Base-by-base conservation (phyloP, 1,284 basidiomycete species). In the Cutaneotrichosporon sp. region DNA sequence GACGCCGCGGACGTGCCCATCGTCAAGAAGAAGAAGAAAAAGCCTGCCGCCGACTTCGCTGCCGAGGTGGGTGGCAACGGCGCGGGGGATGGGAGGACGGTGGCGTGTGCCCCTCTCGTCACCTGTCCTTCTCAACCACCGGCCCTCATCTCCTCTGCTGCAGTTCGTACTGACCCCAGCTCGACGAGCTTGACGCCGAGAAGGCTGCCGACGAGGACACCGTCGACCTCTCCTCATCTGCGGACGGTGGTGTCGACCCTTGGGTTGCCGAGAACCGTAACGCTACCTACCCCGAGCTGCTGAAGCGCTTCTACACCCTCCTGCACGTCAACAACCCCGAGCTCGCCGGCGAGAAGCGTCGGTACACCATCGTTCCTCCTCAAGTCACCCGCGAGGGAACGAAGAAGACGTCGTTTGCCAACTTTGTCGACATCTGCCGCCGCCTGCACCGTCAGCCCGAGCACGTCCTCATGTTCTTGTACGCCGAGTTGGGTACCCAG, bases 371-470 rank as follows among this genome's bases (percentile, higher is more conserved):
- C 71, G 92, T 94, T 1, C 97, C 95, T n/a, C 95, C 95, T 20
- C 89, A 90, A 64, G 90, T 99, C 56, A 88, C 91, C 72, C 86
- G 93, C 74, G 95, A 99, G 84, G 86, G 86, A 25, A 95, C 95
- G 82, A 98, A 99, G 82, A 95, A 95, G 82, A 89, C 93, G 47
- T 90, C 97, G 68, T 99, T 99, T 71, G 70, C 93, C 69, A 99
- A 99, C 80, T 86, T 99, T 64, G 87, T 89, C 70, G 95, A 99
- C 78, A 99, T 99, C 71, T 98, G 95, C 86, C 95, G 91, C 81
- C 88, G 92, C 58, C 97, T 99, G 94, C 95, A 97, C 83, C 86
- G 95, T 78, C 90, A 93, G 82, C 94, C 95, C n/a, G 97, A 99
- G 81, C 97, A 99, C 77, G 93, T 98, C 72, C 97, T 98, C 69